Evolutionary conservation across 352 stramenopile species (phyloP), one percentile per base, ranked within the genome.

Genomic region (Phytophthora hibernalis): DNA sequence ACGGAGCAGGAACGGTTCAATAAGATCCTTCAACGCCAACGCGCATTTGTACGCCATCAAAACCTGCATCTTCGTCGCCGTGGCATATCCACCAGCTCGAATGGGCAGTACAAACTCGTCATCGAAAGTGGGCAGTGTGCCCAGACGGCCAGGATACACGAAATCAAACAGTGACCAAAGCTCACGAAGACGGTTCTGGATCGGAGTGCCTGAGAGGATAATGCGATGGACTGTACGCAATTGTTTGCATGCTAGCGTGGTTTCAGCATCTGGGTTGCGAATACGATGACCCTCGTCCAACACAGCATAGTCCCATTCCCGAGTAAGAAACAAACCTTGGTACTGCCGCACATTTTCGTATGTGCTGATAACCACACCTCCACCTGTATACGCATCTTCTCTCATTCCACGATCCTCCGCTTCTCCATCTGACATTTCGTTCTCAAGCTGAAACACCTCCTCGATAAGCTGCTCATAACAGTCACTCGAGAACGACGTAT

Each of bases 91-190:
- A 21, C 97, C 97, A 48, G 89, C 81, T 55, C 94, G 92, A 69
- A 99, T 99, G 5, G 98, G 98, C 43, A 96, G 72, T 28, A 97
- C 96, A 77, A 99, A 99, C 68, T 99, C 95, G 43, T 95, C 83
- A 51, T 99, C 95, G 77, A 99, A 99, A 6, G 94, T 96, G 26
- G 96, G 95, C 21, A 99, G 75, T n/a, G 95, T 99, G 15, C 98
- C 98, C 18, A 99, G 77, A 60, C 97, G 88, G 26, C 98, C 98
- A 22, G 98, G 98, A 74, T 98, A 99, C 4, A 99, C 93, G 79
- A 99, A 99, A 71, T 99, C 97, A 74, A 99, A 99, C 2, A 99
- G 73, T 11, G 90, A 98, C 98, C 98, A 99, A 16, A 99, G 79
- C 69, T 99, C 97, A 28, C 82, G 82, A 51, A 99, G 77, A 30